Evolutionary conservation across 805 yeast genomes (phyloP), one percentile per base, ranked within the genome.

Genomic region (Ogataea methanolica): DNA sequence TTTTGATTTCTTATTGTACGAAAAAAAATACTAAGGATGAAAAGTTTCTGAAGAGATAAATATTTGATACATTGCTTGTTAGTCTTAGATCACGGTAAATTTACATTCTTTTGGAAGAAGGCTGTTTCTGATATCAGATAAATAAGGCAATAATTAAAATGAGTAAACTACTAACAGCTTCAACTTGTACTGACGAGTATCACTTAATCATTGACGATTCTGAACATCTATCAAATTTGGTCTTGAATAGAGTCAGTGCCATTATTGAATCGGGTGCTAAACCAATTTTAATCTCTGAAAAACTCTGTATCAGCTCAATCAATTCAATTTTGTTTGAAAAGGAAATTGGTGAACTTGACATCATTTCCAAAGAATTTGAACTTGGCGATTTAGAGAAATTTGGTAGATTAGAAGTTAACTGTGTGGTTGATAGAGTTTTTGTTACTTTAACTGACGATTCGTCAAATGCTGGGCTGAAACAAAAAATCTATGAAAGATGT

Each of bases 381-480:
- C 33, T 67, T 0, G 55, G 55, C 2, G 85, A 82, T 57, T 68
- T 89, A 37, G 69, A 72, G 3, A 67, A 71, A 0, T 60, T 76
- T 38, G 96, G 96, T 2, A 72, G 96, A 40, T 59, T 61, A 0
- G 79, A 78, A 22, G 89, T 85, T 4, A 82, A 78, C 41, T 60
- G 66, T 29, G 71, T 88, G 2, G 88, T 88, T 5, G 97, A 91
- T 62, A 71, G 80, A 48, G 91, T 88, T 2, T 90, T 86, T 65
- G 83, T 89, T 2, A 73, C 79, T 15, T 59, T 80, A 14, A 43
- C 42, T 15, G 36, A 53, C 3, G 33, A 39, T 7, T 26, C 31
- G 9, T n/a, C 26, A 12, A 48, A 51, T 8, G 56, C 63, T 11
- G 56, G 48, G 2, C 45, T 70, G 41, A 76, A 76, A 41, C 53